Evolutionary conservation across 306 rosid genomes (phyloP), one percentile per base, ranked within the genome.

Genomic region (Sicyos baderoa): DNA sequence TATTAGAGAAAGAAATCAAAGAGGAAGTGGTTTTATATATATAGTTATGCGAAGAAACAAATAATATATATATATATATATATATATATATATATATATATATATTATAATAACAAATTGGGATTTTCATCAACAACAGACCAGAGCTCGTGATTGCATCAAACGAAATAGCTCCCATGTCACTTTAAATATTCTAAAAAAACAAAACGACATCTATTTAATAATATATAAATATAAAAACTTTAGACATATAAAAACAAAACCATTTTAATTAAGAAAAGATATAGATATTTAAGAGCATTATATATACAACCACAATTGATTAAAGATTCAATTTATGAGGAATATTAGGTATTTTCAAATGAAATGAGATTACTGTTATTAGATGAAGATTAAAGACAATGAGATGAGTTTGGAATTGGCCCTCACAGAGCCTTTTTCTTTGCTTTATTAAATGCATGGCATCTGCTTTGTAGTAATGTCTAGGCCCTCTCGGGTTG

Each of bases 101-200:
- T n/a, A n/a, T 29, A 1, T 29, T 29, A 29, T 1, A 29, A 29
- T 2, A 35, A 35, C 8, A 35, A 35, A 45, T 19, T 19, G 50
- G 54, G 47, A 25, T 29, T 25, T 4, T n/a, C 71, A 62, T 29
- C 17, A 74, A 53, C 47, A 27, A 19, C 77, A 65, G 52, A 29
- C 60, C 60, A 23, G 10, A 4, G 11, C 65, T 63, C 70, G 77
- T 74, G 77, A 74, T 13, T 65, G 77, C 72, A 65, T 75, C 71
- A 71, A 75, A 79, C 75, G 74, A 74, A 67, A 71, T 63, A 17
- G 74, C 21, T 75, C 56, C 66, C 47, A 58, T 42, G 76, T 75
- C 79, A 66, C 37, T 70, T 71, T 63, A 75, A 35, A 35, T 35
- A 35, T 35, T 32, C 5, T 0, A 32, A 32, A 32, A 32, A 32